Percentiles rank a stretch among this genome's conserved stretches.
Evolutionary conservation across 192 early-diverging fungal species (phyloP).

Genomic region (Podila verticillata): DNA sequence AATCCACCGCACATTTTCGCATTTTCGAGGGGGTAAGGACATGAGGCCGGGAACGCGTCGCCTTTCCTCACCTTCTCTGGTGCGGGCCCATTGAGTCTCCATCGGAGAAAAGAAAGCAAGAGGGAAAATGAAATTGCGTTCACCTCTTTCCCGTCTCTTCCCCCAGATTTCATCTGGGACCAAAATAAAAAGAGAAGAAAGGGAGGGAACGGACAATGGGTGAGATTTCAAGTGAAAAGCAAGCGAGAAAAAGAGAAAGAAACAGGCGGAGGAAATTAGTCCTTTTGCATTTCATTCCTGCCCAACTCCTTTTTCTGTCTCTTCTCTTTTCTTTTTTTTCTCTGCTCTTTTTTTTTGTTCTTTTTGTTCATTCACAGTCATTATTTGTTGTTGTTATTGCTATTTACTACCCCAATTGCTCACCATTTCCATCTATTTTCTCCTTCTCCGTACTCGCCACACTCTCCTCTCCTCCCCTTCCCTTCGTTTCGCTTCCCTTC

Average conservation of each 20-base stretch:
- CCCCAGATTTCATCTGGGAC: neutral
- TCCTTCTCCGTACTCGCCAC: neutral
- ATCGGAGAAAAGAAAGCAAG: too few species aligned
- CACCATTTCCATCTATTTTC: neutral
- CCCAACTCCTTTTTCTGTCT: conserved; percentile 4
- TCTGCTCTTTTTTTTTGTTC: conserved; percentile 3
- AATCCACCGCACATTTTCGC: too few species aligned
- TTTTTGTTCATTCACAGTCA: neutral
- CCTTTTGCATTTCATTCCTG: neutral
- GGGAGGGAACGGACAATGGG: neutral
- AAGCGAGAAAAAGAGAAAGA: neutral
- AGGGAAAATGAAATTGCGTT: too few species aligned
- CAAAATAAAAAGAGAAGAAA: neutral
- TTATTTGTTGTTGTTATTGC: neutral
- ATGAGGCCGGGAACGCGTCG: too few species aligned
- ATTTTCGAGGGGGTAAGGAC: too few species aligned
- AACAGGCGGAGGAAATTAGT: neutral
- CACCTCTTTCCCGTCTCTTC: too few species aligned
- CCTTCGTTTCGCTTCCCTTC: neutral
- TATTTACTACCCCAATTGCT: neutral
- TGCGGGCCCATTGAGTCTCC: too few species aligned
- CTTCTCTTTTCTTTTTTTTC: neutral
- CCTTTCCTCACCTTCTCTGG: too few species aligned
- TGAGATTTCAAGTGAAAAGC: neutral
- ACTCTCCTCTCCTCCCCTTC: neutral